Conservation (phyloP, 352 stramenopile species). For the Peronospora belbahrii region DNA sequence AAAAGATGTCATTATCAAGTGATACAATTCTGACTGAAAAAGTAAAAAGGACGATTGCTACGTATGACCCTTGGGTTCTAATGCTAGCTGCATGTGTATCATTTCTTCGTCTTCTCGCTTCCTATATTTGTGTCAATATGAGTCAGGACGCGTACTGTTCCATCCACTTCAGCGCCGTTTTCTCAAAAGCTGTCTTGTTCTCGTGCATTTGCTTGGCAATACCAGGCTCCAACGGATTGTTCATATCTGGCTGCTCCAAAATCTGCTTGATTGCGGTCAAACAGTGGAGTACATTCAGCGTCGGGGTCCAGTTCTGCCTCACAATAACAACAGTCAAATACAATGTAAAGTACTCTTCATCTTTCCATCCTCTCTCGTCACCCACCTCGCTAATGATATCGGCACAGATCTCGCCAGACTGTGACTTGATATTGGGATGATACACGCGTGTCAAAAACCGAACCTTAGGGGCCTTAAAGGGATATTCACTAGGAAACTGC, state of each 20-base stretch:
- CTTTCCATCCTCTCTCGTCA: conserved; percentile 10
- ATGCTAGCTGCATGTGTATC: neutral
- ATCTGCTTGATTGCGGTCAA: conserved; percentile 92
- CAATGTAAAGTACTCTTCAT: neutral
- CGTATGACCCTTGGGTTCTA: too few species aligned
- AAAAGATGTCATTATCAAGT: conserved; percentile 5
- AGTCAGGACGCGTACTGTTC: conserved; percentile 84
- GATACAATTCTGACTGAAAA: conserved; percentile 20
- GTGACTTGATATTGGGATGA: conserved; percentile 94
- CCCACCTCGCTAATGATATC: conserved; percentile 91
- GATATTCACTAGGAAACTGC: conserved; percentile 94
- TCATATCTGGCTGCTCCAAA: conserved; percentile 89
- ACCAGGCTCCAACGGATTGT: conserved; percentile 94
- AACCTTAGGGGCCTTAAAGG: conserved; percentile 90
- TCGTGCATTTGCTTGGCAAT: conserved; percentile 92
- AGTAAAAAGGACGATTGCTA: too few species aligned
- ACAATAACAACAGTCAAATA: neutral
- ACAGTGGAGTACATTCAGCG: conserved; percentile 90
- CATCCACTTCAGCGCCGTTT: conserved; percentile 89
- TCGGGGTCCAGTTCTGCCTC: conserved; percentile 91
- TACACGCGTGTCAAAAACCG: conserved; percentile 94
- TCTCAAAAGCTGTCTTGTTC: conserved; percentile 90
- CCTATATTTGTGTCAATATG: neutral
- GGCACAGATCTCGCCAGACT: conserved; percentile 94
- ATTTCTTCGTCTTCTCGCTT: neutral